These are phyloP conservation scores for Pseudomicrostroma phylloplanum DNA, from an alignment of 1,284 basidiomycete genomes.

Conservation along the genomic window DNA sequence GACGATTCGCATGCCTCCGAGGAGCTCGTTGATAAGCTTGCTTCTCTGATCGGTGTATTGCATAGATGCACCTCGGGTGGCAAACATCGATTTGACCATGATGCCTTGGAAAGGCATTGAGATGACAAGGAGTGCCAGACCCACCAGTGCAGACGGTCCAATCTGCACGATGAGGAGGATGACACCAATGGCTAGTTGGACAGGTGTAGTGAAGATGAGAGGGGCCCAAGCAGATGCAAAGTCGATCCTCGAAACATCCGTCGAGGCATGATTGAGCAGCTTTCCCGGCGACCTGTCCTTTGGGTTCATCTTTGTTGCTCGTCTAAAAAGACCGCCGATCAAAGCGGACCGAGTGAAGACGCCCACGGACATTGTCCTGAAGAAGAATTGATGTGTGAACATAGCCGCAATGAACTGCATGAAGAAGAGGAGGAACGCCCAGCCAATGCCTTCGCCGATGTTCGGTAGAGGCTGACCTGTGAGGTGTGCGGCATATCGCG, in stretches of 20 bases:
- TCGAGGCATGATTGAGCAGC: conserved; percentile 86
- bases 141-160: conserved; percentile 73
- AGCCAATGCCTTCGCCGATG: conserved; percentile 34
- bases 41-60: conserved; percentile 70
- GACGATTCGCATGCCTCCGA: conserved; percentile 48
- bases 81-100: conserved; percentile 71
- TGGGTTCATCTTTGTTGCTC: conserved; percentile 69
- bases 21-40: conserved; percentile 46
- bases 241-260: conserved; percentile 83
- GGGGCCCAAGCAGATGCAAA: conserved; percentile 75
- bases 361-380: conserved; percentile 52
- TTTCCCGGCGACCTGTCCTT: conserved; percentile 77
- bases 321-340: conserved; percentile 79
- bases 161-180: conserved; percentile 66
- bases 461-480: conserved; percentile 6
- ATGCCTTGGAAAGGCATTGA: conserved; percentile 63
- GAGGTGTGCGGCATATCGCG: conserved; percentile 19
- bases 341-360: conserved; percentile 78
- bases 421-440: conserved; percentile 57
- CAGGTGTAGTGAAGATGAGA: conserved; percentile 67
- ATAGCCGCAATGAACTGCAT: conserved; percentile 67
- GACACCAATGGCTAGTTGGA: conserved; percentile 52
- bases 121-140: conserved; percentile 69
- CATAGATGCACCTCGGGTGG: conserved; percentile 70
- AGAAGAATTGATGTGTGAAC: conserved; percentile 74